Percentiles rank a stretch among this genome's conserved stretches.
phyloP scores from a whole-genome alignment of 1,284 basidiomycete species.

The Boletus smithii region DNA sequence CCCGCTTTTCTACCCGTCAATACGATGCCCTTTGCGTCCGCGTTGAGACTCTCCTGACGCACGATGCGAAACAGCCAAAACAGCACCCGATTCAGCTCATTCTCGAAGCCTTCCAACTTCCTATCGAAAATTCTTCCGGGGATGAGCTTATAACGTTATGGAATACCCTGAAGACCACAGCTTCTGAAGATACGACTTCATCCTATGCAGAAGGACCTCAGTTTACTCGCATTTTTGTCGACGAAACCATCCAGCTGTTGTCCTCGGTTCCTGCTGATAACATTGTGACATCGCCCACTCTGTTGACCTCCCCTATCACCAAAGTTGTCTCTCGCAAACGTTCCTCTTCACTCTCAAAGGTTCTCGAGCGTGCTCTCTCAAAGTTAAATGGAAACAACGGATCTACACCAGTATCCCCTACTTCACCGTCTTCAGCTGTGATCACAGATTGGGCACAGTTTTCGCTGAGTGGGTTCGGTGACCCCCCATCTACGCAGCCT shows the following conservation, averaged over 20 bases:
- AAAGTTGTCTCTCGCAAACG: conserved; percentile 18
- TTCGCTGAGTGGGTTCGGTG: conserved; percentile 60
- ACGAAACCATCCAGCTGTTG: conserved; percentile 58
- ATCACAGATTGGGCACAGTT: conserved; percentile 55
- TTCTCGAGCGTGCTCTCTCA: conserved; percentile 7
- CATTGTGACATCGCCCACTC: conserved; percentile 18
- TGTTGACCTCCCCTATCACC: conserved; percentile 24
- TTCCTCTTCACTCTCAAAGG: conserved; percentile 21
- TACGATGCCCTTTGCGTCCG: conserved; percentile 63
- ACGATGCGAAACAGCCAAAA: conserved; percentile 38
- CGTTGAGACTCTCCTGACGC: conserved; percentile 49
- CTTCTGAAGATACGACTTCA: conserved; percentile 21
- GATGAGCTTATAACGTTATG: conserved; percentile 46
- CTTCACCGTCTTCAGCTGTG: conserved; percentile 22
- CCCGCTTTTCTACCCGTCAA: conserved; percentile 61
- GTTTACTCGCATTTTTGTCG: conserved; percentile 52
- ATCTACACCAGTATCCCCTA: conserved; percentile 21
- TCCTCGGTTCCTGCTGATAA: conserved; percentile 22
- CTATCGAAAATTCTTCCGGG: conserved; percentile 36
- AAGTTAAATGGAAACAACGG: conserved; percentile 1
- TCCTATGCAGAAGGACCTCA: conserved; percentile 28
- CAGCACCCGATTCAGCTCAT: conserved; percentile 57
- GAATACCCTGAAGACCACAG: conserved; percentile 48
- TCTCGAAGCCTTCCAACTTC: conserved; percentile 52
- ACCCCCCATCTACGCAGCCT: conserved; percentile 40